phyloP scores from a whole-genome alignment of 352 stramenopile species.

The Phytophthora pseudosyringae region DNA sequence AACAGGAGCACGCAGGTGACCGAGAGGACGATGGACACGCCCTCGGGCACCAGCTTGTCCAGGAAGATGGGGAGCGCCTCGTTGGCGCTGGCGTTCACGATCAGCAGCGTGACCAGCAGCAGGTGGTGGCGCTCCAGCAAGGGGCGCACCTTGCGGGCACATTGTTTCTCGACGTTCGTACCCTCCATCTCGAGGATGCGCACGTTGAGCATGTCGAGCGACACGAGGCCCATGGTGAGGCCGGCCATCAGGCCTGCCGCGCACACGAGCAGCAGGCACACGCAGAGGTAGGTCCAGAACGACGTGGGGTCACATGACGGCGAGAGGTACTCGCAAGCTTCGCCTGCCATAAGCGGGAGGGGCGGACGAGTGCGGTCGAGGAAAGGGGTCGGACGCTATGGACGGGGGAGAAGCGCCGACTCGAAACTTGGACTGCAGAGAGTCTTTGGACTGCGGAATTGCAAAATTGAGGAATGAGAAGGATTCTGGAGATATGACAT shows the following conservation, averaged over 20 bases:
- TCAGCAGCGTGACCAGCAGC: conserved; percentile 94
- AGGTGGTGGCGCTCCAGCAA: conserved; percentile 93
- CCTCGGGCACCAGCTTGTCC: conserved; percentile 86
- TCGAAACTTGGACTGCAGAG: background rate
- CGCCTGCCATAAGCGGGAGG: conserved; percentile 32
- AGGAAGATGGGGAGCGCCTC: conserved; percentile 96
- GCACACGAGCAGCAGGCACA: conserved; percentile 60
- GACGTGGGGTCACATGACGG: conserved; percentile 61
- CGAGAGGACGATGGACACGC: conserved; percentile 92
- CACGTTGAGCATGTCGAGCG: conserved; percentile 84
- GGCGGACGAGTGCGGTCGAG: background rate
- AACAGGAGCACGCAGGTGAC: conserved; percentile 96
- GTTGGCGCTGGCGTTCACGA: conserved; percentile 95
- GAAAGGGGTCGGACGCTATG: background rate
- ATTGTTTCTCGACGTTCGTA: conserved; percentile 71
- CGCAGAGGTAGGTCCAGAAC: conserved; percentile 64
- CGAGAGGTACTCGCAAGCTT: conserved; percentile 66
- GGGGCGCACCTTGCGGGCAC: conserved; percentile 84
- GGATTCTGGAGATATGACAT: too few species aligned
- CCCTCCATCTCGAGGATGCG: conserved; percentile 83
- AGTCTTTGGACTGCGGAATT: background rate
- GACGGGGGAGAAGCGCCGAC: background rate
- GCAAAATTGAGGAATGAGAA: too few species aligned
- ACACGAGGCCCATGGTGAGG: conserved; percentile 82
- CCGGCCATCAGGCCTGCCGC: conserved; percentile 74